phyloP scores from a whole-genome alignment of 83 land plant genomes.

The Picea engelmannii region DNA sequence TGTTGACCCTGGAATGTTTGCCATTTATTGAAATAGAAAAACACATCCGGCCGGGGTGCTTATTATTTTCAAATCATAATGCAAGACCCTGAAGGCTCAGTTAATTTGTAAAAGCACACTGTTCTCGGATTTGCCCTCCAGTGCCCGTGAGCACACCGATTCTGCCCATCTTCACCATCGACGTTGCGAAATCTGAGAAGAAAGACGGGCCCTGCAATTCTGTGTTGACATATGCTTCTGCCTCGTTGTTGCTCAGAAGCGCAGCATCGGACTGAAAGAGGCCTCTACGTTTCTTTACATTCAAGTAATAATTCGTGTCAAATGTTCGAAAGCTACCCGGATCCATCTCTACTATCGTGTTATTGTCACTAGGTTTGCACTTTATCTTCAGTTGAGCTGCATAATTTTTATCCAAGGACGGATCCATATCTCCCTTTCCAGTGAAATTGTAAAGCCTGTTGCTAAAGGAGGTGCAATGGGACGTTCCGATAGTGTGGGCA shows the following conservation, averaged over 20 bases:
- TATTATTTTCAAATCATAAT: too few relatives aligned
- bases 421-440: conserved; percentile 26
- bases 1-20: too few relatives aligned
- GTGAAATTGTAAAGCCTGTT: conserved; percentile 22
- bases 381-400: conserved; percentile 15
- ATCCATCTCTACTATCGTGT: conserved; percentile 40
- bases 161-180: conserved; percentile 48
- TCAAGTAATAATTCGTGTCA: conserved; percentile 32
- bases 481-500: conserved; percentile 31
- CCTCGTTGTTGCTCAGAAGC: too few relatives aligned
- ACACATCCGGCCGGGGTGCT: too few relatives aligned
- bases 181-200: conserved; percentile 27
- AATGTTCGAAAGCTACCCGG: conserved; percentile 31
- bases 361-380: conserved; percentile 21
- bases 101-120: conserved; percentile 31
- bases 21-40: too few relatives aligned
- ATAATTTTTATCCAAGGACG: conserved; percentile 37
- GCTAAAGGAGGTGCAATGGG: conserved; percentile 20
- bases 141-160: conserved; percentile 37
- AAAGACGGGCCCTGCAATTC: conserved; percentile 8
- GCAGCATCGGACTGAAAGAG: too few relatives aligned
- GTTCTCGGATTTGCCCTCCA: conserved; percentile 42
- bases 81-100: too few relatives aligned
- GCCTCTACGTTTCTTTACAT: conserved; percentile 20
- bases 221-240: too few relatives aligned